phyloP scores from a whole-genome alignment of 352 stramenopile genomes.

The Peronospora belbahrii region DNA sequence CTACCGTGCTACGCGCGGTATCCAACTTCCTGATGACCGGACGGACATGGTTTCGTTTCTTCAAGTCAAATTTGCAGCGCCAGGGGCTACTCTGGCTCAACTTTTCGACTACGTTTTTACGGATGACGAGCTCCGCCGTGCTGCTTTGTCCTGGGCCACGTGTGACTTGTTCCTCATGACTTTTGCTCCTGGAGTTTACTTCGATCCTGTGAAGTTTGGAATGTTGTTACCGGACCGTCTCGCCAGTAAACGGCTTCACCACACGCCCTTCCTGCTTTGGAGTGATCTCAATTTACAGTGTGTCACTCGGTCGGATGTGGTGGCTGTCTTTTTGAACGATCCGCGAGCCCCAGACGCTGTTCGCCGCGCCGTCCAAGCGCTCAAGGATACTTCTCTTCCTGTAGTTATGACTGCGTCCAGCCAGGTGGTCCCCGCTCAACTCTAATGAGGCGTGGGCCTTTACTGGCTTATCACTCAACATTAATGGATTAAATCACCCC shows the following conservation, averaged over 20 bases:
- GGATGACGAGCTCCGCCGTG: neutral
- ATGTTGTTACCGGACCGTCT: neutral
- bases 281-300: neutral
- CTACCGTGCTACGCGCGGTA: neutral
- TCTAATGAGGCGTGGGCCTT: too few species aligned
- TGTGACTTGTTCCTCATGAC: neutral
- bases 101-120: neutral
- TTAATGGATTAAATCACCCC: too few species aligned
- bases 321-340: neutral
- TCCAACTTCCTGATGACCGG: neutral
- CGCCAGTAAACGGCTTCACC: neutral
- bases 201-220: neutral
- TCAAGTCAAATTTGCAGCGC: neutral
- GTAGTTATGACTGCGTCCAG: neutral
- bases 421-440: slow-evolving; percentile 3
- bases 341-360: neutral
- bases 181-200: neutral
- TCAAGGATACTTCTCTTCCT: neutral
- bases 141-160: too few species aligned
- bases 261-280: neutral
- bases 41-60: too few species aligned
- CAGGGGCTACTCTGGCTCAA: neutral
- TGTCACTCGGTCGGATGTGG: neutral
- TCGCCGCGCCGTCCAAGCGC: neutral
- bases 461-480: too few species aligned